phyloP scores from a whole-genome alignment of 345 rosid genomes.

The Melaleuca alternifolia region DNA sequence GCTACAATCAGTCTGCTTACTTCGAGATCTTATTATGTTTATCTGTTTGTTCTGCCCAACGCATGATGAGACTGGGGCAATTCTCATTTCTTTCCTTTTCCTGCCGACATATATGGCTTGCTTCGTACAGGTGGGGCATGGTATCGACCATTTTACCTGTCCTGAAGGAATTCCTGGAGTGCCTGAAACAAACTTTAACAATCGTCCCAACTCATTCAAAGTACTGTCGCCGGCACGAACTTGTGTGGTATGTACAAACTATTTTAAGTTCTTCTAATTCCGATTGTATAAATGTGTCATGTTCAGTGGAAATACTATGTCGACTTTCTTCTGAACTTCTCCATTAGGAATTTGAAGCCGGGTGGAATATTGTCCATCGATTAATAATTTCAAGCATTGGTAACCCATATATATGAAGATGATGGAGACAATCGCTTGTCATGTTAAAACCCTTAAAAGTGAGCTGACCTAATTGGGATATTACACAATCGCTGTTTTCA shows the following conservation, averaged over 20 bases:
- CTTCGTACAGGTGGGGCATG: constrained; percentile 50
- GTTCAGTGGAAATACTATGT: not conserved
- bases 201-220: constrained; percentile 70
- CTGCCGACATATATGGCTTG: not conserved
- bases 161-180: constrained; percentile 75
- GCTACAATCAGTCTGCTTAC: not conserved
- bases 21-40: not conserved
- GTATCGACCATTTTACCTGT: constrained; percentile 55
- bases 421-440: not conserved
- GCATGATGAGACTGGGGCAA: not conserved
- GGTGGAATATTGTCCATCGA: not conserved
- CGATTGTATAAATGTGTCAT: not conserved
- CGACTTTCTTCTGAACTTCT: not conserved
- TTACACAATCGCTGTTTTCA: not conserved
- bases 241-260: constrained; percentile 35
- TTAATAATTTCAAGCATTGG: not conserved
- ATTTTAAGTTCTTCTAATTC: not conserved
- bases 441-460: not conserved
- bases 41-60: not conserved
- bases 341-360: not conserved
- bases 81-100: not conserved
- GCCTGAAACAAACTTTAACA: constrained; percentile 71
- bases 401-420: not conserved
- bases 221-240: constrained; percentile 58
- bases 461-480: not conserved